A percentile compares a stretch with the other conserved stretches of the same genome.
These are phyloP conservation scores for Mycena pura DNA, from an alignment of 768 basidiomycete species.

Conservation along the genomic window DNA sequence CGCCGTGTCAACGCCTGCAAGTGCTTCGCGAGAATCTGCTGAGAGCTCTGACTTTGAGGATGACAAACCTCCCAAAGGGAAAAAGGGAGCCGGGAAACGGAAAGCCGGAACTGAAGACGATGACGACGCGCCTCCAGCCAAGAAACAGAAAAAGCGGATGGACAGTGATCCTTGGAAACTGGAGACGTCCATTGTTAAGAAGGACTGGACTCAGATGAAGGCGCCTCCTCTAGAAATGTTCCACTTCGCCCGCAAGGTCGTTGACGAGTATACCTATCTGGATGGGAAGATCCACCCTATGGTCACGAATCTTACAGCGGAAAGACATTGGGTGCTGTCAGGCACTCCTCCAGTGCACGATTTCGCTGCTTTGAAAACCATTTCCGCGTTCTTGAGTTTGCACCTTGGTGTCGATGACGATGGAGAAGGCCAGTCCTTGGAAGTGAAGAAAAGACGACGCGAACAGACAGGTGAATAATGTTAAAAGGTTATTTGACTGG, in stretches of 20 bases:
- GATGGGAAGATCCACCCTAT: conserved; percentile 80
- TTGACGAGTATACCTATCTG: conserved; percentile 95
- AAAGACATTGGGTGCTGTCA: conserved; percentile 93
- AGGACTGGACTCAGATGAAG: conserved; percentile 81
- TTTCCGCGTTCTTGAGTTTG: conserved; percentile 86
- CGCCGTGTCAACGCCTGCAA: conserved; percentile 19
- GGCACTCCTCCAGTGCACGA: conserved; percentile 94
- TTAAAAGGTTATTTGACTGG: background rate
- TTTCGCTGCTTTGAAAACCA: conserved; percentile 89
- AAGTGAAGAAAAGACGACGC: conserved; percentile 79
- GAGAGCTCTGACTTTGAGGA: conserved; percentile 19
- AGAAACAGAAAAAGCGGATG: conserved; percentile 63
- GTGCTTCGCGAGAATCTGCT: conserved; percentile 10
- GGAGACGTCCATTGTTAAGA: conserved; percentile 60
- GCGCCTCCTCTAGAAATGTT: conserved; percentile 92
- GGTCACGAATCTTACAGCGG: conserved; percentile 76
- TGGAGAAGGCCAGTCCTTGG: conserved; percentile 74
- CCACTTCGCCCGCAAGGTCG: conserved; percentile 86
- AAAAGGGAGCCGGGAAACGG: conserved; percentile 48
- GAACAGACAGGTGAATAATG: conserved; percentile 86
- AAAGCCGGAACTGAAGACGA: conserved; percentile 42
- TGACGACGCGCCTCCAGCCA: conserved; percentile 49
- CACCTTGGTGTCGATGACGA: conserved; percentile 94
- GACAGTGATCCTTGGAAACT: conserved; percentile 85
- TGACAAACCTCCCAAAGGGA: conserved; percentile 35